These are phyloP conservation scores for Parastagonospora nodorum DNA, from an alignment of 2,329 filamentous ascomycete genomes.

Conservation along the genomic window DNA sequence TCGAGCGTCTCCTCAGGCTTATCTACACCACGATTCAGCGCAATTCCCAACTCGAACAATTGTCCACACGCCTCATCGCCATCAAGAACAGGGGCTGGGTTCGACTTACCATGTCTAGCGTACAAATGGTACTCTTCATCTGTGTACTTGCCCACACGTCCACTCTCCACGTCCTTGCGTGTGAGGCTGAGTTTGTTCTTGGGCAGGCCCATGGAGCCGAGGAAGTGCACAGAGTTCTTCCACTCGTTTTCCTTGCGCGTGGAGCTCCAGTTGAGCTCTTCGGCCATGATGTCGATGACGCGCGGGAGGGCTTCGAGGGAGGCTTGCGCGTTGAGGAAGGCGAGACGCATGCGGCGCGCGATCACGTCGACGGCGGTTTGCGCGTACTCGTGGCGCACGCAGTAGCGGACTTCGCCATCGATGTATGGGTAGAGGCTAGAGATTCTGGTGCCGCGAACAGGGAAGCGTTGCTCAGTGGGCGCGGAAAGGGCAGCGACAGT, in stretches of 20 bases:
- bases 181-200: conserved; percentile 61
- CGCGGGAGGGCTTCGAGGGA: conserved; percentile 82
- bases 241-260: conserved; percentile 78
- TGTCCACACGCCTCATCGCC: conserved; percentile 21
- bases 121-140: conserved; percentile 58
- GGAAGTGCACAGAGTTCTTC: conserved; percentile 68
- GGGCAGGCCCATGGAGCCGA: conserved; percentile 66
- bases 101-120: conserved; percentile 54
- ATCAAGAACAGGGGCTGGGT: conserved; percentile 2
- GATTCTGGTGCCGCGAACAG: conserved; percentile 80
- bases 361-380: conserved; percentile 89
- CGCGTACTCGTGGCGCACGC: conserved; percentile 86
- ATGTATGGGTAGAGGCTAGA: conserved; percentile 85
- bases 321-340: conserved; percentile 91
- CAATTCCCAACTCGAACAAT: conserved; percentile 26
- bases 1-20: conserved; percentile 59
- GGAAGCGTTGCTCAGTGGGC: conserved; percentile 79
- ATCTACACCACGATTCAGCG: conserved; percentile 47
- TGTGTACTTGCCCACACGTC: conserved; percentile 49
- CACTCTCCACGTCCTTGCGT: conserved; percentile 63
- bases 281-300: conserved; percentile 87
- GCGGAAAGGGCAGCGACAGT: conserved; percentile 80
- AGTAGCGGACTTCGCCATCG: conserved; percentile 89
- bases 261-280: conserved; percentile 79
- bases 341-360: conserved; percentile 80